Percentiles rank a stretch among this genome's conserved stretches.
phyloP scores from a whole-genome alignment of 2,329 filamentous ascomycete genomes.

The Sarocladiaceae sp. region DNA sequence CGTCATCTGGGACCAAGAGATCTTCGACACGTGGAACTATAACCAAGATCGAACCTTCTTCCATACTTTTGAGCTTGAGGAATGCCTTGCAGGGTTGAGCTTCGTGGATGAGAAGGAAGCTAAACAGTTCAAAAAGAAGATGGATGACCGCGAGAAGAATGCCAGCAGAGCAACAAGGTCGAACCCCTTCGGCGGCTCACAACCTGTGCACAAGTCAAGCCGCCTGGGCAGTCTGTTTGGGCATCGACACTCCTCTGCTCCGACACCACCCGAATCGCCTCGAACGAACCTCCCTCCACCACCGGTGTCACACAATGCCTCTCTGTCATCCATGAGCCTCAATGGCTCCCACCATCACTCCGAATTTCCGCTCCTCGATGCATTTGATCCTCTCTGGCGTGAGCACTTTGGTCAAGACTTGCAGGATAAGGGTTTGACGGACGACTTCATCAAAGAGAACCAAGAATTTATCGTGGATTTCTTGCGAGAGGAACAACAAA shows the following conservation, averaged over 20 bases:
- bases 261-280: slow-evolving; percentile 55
- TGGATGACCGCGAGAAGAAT: slow-evolving; percentile 93
- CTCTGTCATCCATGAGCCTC: slow-evolving; percentile 40
- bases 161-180: slow-evolving; percentile 81
- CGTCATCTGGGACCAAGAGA: slow-evolving; percentile 96
- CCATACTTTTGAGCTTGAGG: slow-evolving; percentile 93
- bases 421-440: slow-evolving; percentile 57
- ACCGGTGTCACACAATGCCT: slow-evolving; percentile 31
- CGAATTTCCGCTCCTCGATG: slow-evolving; percentile 59
- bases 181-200: slow-evolving; percentile 63
- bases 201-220: slow-evolving; percentile 35
- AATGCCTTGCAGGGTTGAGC: slow-evolving; percentile 83
- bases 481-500: slow-evolving; percentile 52
- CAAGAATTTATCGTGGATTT: slow-evolving; percentile 67
- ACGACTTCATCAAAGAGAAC: slow-evolving; percentile 64
- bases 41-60: slow-evolving; percentile 98
- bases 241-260: slow-evolving; percentile 55
- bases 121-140: slow-evolving; percentile 94
- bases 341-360: slow-evolving; percentile 40
- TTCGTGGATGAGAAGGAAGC: slow-evolving; percentile 98
- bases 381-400: slow-evolving; percentile 61
- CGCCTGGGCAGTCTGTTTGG: slow-evolving; percentile 55
- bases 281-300: slow-evolving; percentile 33
- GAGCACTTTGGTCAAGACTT: slow-evolving; percentile 63
- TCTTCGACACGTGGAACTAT: slow-evolving; percentile 92